Evolutionary conservation across 257 asterid species (phyloP), one percentile per base, ranked within the genome.

Genomic region (Plectranthus barbatus): DNA sequence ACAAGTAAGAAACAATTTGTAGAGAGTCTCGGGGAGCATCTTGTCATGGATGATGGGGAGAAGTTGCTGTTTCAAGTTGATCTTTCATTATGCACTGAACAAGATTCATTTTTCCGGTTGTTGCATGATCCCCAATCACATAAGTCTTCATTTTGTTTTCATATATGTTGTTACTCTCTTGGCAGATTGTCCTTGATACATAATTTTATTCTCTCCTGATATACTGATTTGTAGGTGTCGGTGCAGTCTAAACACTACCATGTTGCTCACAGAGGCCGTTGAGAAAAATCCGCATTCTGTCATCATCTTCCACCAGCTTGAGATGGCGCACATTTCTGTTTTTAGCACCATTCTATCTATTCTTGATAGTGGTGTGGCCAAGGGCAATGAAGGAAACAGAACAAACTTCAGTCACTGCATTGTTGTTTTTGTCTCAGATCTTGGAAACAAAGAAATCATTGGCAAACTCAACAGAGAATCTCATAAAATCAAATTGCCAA

Each of bases 61-160:
- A 48, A 17, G 49, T 49, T 55, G 46, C 20, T 66, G 21, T 24
- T 55, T 48, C 47, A 66, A 66, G 56, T 66, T 13, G 71, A 66
- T 24, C 23, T 66, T 31, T 66, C 71, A 8, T 36, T 19, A 23
- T 66, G 71, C 71, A 54, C 36, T 4, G 48, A 54, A 55, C 64
- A 64, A 14, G 56, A 29, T 15, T 66, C 71, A 4, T 66, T 66
- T 65, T 65, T 49, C 62, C 7, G 70, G 70, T 64, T 39, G 39
- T 17, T 46, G 46, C 17, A 18, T 1, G 24, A 14, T 8, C 13
- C 44, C 52, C 66, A 42, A 26, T 42, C 53, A 34, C 40, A 49
- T 8, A 8, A 60, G 19, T 63, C 36, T n/a, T n/a, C n/a, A n/a
- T 49, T 51, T 36, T 21, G 13, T 34, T 13, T 60, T 62, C n/a